Percentiles rank a stretch among this genome's conserved stretches.
Conservation (phyloP, 1,139 yeast genomes). For the Suhomyces bolitotheri region DNA sequence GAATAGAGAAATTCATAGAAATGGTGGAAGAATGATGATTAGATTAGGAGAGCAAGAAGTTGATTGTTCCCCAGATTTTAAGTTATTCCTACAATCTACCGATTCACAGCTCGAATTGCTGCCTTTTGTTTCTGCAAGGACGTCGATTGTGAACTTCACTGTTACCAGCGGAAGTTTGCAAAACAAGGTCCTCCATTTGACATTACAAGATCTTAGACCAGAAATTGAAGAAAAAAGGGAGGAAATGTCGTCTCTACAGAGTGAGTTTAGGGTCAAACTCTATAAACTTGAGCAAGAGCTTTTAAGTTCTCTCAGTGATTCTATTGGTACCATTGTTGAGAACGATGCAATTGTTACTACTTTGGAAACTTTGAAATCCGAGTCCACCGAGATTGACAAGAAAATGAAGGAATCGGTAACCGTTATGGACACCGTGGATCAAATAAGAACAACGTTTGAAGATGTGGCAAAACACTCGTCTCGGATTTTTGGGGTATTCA, state of each 20-base stretch:
- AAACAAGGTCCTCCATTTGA: conserved; percentile 58
- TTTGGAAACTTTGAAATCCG: conserved; percentile 64
- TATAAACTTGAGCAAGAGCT: conserved; percentile 61
- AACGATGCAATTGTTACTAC: conserved; percentile 60
- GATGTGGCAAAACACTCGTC: conserved; percentile 61
- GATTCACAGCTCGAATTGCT: conserved; percentile 53
- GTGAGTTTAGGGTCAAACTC: conserved; percentile 59
- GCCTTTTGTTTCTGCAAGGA: conserved; percentile 61
- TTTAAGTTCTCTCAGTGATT: conserved; percentile 55
- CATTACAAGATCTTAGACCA: conserved; percentile 60
- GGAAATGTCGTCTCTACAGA: conserved; percentile 54
- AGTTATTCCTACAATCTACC: conserved; percentile 58
- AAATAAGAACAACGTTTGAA: conserved; percentile 45
- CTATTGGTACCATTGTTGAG: conserved; percentile 67
- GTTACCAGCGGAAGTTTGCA: conserved; percentile 68
- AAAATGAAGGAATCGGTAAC: conserved; percentile 56
- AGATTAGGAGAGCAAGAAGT: conserved; percentile 62
- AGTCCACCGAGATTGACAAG: conserved; percentile 53
- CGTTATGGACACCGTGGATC: conserved; percentile 56
- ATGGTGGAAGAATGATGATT: conserved; percentile 72
- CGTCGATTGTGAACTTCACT: conserved; percentile 67
- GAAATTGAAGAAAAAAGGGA: conserved; percentile 62
- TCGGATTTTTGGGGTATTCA: conserved; percentile 47
- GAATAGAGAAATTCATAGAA: conserved; percentile 56
- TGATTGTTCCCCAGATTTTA: conserved; percentile 68